A percentile compares a stretch with the other conserved stretches of the same genome.
Evolutionary conservation across 176 grass and related monocot genomes (phyloP).

Genomic region (Poa pratensis): DNA sequence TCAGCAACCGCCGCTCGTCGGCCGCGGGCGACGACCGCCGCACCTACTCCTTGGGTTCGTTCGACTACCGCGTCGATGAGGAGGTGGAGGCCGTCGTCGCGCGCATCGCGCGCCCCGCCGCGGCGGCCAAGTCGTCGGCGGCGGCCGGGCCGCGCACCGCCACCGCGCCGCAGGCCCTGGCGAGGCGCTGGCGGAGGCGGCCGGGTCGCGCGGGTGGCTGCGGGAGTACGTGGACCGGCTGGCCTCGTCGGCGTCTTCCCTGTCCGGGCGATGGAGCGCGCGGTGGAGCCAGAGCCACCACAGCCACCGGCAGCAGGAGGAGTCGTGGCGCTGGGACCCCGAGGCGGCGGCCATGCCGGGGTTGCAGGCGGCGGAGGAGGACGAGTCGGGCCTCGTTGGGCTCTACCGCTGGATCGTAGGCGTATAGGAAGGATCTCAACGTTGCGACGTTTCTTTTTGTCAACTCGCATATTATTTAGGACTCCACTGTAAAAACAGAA

Average conservation of each 20-base stretch:
- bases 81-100: constrained; percentile 81
- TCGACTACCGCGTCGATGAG: constrained; percentile 88
- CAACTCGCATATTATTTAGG: constrained; percentile 34
- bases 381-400: constrained; percentile 44
- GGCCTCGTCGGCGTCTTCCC: constrained; percentile 66
- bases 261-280: constrained; percentile 79
- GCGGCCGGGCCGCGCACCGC: constrained; percentile 1
- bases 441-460: constrained; percentile 34
- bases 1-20: constrained; percentile 69
- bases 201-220: constrained; percentile 78
- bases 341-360: constrained; percentile 42
- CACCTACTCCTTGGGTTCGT: constrained; percentile 79
- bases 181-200: constrained; percentile 74
- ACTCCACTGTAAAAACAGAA: constrained; percentile 42
- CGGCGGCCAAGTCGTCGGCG: constrained; percentile 26
- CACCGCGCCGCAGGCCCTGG: constrained; percentile 33
- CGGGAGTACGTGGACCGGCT: constrained; percentile 90
- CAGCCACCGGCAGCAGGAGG: constrained; percentile 44
- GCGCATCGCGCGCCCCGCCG: constrained; percentile 51
- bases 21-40: constrained; percentile 47
- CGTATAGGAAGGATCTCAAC: constrained; percentile 45
- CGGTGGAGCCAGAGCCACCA: constrained; percentile 70
- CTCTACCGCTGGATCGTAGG: constrained; percentile 76
- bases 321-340: constrained; percentile 68
- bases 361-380: constrained; percentile 38